phyloP scores from a whole-genome alignment of 2,329 filamentous ascomycete genomes.

The Ophiostoma perfectum region DNA sequence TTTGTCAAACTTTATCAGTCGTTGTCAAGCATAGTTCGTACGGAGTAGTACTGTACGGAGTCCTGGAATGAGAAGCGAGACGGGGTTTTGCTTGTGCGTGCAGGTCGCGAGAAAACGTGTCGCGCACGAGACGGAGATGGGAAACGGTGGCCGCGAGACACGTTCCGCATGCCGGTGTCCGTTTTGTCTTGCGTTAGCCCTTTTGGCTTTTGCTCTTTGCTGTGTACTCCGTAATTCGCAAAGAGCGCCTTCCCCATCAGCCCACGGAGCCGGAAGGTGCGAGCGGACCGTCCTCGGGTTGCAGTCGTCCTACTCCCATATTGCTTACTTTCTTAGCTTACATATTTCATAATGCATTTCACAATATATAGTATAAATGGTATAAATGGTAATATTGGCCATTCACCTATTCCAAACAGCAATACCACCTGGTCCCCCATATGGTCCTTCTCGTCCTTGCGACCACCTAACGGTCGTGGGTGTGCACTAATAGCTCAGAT shows the following conservation, averaged over 20 bases:
- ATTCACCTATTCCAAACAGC: not conserved
- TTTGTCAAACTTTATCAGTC: not conserved
- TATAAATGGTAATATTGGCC: not conserved
- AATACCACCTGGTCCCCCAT: not conserved
- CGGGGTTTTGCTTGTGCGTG: not conserved
- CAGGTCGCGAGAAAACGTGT: conserved; percentile 4
- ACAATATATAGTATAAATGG: not conserved
- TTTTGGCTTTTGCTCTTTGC: too few species aligned
- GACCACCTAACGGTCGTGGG: not conserved
- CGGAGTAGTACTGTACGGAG: not conserved
- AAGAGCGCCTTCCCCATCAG: not conserved
- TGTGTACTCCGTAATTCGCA: not conserved
- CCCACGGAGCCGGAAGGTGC: not conserved
- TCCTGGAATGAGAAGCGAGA: not conserved
- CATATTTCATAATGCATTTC: not conserved
- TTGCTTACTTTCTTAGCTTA: not conserved
- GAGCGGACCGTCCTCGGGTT: not conserved
- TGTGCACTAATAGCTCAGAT: conserved; percentile 1
- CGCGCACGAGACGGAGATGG: conserved; percentile 5
- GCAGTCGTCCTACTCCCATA: not conserved
- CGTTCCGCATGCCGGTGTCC: not conserved
- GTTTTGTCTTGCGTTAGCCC: not conserved
- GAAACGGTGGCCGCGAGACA: not conserved
- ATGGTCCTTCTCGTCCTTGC: not conserved
- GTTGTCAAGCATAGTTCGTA: too few species aligned